These are phyloP conservation scores for Aspergillus pseudoglaucus DNA, from an alignment of 2,329 filamentous ascomycete species.

Conservation along the genomic window DNA sequence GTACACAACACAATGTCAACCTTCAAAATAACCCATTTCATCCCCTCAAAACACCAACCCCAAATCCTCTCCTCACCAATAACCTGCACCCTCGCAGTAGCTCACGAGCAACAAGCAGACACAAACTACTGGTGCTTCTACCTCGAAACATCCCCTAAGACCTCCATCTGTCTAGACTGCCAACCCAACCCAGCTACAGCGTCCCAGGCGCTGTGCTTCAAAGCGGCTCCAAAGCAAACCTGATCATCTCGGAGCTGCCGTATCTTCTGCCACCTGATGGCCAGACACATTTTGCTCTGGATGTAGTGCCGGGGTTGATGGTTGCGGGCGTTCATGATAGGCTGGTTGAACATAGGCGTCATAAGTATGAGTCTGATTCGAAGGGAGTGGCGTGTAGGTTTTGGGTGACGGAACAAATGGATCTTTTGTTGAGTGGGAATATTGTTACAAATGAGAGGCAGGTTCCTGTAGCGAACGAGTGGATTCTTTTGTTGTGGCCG, in stretches of 20 bases:
- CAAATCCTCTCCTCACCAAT: slow-evolving; percentile 7
- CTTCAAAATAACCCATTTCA: slow-evolving; percentile 8
- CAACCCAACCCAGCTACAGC: slow-evolving; percentile 11
- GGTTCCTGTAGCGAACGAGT: slow-evolving; percentile 8
- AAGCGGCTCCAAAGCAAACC: slow-evolving; percentile 16
- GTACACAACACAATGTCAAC: not conserved
- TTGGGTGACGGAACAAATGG: slow-evolving; percentile 12
- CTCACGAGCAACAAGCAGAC: slow-evolving; percentile 5
- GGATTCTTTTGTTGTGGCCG: slow-evolving; percentile 13
- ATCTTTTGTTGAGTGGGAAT: slow-evolving; percentile 7
- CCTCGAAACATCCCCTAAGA: slow-evolving; percentile 12
- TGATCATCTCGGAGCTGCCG: slow-evolving; percentile 12
- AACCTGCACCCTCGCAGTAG: slow-evolving; percentile 3
- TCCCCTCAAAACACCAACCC: slow-evolving; percentile 4
- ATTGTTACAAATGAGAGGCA: slow-evolving; percentile 5
- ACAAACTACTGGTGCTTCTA: slow-evolving; percentile 18
- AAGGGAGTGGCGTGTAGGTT: slow-evolving; percentile 14
- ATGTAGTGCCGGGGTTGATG: slow-evolving; percentile 2
- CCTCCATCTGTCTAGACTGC: slow-evolving; percentile 21
- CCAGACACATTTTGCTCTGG: slow-evolving; percentile 6
- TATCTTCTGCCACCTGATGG: not conserved
- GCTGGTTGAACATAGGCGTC: slow-evolving; percentile 9
- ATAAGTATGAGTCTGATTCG: slow-evolving; percentile 18
- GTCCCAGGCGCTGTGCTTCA: slow-evolving; percentile 11
- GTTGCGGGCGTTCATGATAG: slow-evolving; percentile 6